These are phyloP conservation scores for Cladosporium colombiae DNA, from an alignment of 2,329 filamentous ascomycete species.

Conservation along the genomic window DNA sequence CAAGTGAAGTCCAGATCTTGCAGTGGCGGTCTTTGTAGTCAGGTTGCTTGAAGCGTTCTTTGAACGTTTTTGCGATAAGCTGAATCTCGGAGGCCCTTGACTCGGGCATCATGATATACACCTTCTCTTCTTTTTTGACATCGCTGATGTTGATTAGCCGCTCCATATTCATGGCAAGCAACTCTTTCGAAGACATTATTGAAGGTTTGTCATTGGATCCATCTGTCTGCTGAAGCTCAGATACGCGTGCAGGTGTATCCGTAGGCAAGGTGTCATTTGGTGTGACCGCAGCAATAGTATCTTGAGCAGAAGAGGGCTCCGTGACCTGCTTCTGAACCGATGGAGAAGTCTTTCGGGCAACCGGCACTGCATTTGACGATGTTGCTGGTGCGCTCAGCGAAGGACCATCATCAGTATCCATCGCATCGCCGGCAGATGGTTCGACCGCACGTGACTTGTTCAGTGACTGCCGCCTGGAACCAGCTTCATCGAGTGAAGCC, in stretches of 20 bases:
- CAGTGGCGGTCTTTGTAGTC: slow-evolving; percentile 20
- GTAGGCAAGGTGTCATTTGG: neutral
- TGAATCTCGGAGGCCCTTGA: slow-evolving; percentile 25
- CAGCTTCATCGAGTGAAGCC: neutral
- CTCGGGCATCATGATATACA: slow-evolving; percentile 34
- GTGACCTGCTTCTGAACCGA: neutral
- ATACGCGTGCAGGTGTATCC: neutral
- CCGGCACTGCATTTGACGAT: neutral
- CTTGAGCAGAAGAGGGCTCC: neutral
- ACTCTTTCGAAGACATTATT: neutral
- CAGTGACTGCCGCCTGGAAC: no score
- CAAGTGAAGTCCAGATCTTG: slow-evolving; percentile 31
- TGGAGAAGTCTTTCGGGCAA: neutral
- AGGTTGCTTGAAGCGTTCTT: slow-evolving; percentile 8
- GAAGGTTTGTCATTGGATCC: neutral
- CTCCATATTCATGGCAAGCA: neutral
- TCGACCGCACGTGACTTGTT: neutral
- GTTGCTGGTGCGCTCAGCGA: neutral
- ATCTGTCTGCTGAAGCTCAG: neutral
- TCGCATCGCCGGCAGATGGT: neutral
- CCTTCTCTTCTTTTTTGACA: slow-evolving; percentile 20
- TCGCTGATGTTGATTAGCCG: slow-evolving; percentile 18
- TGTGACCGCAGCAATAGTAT: neutral
- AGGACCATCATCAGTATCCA: neutral
- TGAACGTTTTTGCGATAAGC: slow-evolving; percentile 27